phyloP scores from a whole-genome alignment of 2,329 filamentous ascomycete species.

The Rutstroemia sydowiana region DNA sequence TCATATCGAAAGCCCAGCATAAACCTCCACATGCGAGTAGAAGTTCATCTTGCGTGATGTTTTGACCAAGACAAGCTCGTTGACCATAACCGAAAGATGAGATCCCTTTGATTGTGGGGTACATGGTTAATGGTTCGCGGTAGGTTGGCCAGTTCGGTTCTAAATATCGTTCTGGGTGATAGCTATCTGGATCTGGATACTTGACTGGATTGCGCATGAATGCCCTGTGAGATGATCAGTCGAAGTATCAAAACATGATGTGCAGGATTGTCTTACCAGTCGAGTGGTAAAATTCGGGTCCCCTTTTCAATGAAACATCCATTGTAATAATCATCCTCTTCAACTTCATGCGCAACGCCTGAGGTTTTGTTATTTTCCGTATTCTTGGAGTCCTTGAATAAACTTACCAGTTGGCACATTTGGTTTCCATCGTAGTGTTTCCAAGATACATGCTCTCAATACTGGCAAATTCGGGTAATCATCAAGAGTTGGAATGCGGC shows the following conservation, averaged over 20 bases:
- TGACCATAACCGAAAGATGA: slow-evolving; percentile 45
- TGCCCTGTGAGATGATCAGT: slow-evolving; percentile 32
- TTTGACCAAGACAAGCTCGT: slow-evolving; percentile 42
- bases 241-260: not conserved
- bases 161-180: slow-evolving; percentile 39
- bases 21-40: slow-evolving; percentile 9
- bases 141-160: slow-evolving; percentile 29
- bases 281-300: slow-evolving; percentile 32
- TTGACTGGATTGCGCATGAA: slow-evolving; percentile 28
- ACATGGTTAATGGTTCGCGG: slow-evolving; percentile 40
- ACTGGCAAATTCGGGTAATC: slow-evolving; percentile 38
- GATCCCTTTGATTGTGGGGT: slow-evolving; percentile 52
- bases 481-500: slow-evolving; percentile 39
- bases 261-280: too few species aligned
- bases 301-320: slow-evolving; percentile 11
- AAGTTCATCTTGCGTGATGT: slow-evolving; percentile 36
- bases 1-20: slow-evolving; percentile 12
- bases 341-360: slow-evolving; percentile 46
- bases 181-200: slow-evolving; percentile 37
- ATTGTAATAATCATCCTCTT: slow-evolving; percentile 45
- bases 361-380: too few species aligned
- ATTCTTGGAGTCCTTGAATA: too few species aligned
- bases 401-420: slow-evolving; percentile 33
- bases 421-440: slow-evolving; percentile 39
- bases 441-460: slow-evolving; percentile 39